Evolutionary conservation across 106 monocot species (phyloP).

Genomic region (Alisma plantagoaquatica): DNA sequence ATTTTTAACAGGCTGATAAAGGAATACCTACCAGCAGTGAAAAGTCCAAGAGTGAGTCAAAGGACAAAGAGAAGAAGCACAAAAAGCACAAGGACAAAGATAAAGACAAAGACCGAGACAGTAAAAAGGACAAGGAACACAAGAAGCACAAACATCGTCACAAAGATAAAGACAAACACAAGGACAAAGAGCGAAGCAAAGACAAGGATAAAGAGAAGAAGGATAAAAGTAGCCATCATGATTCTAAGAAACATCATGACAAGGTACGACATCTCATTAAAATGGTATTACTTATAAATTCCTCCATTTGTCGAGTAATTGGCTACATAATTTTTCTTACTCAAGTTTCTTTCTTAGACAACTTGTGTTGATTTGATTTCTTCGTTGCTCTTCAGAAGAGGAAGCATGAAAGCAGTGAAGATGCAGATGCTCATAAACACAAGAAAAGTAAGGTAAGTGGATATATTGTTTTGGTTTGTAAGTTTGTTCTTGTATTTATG

Average conservation of each 20-base stretch:
- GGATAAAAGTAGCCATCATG: conserved; percentile 69
- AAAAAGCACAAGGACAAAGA: conserved; percentile 91
- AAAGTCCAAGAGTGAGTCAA: conserved; percentile 53
- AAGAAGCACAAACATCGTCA: conserved; percentile 93
- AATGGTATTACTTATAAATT: too few relatives aligned
- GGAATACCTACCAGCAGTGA: conserved; percentile 68
- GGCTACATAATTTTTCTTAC: too few relatives aligned
- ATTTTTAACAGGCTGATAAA: conserved; percentile 44
- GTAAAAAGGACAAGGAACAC: conserved; percentile 84
- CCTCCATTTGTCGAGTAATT: too few relatives aligned
- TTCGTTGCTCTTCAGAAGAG: too few relatives aligned
- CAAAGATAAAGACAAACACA: too few relatives aligned
- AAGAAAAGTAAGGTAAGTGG: conserved; percentile 67
- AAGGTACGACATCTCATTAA: conserved; percentile 28
- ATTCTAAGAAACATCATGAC: conserved; percentile 77
- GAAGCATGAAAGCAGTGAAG: conserved; percentile 55
- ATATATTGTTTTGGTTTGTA: background rate
- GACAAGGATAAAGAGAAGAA: conserved; percentile 90
- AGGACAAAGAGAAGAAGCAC: conserved; percentile 78
- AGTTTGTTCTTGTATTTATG: background rate
- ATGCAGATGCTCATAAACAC: conserved; percentile 49
- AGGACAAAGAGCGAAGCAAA: too few relatives aligned
- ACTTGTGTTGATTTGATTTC: too few relatives aligned
- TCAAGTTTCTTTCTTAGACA: too few relatives aligned
- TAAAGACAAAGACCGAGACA: too few relatives aligned